Conservation (phyloP, 129 eudicot genomes). For the Lactuca saligna region DNA sequence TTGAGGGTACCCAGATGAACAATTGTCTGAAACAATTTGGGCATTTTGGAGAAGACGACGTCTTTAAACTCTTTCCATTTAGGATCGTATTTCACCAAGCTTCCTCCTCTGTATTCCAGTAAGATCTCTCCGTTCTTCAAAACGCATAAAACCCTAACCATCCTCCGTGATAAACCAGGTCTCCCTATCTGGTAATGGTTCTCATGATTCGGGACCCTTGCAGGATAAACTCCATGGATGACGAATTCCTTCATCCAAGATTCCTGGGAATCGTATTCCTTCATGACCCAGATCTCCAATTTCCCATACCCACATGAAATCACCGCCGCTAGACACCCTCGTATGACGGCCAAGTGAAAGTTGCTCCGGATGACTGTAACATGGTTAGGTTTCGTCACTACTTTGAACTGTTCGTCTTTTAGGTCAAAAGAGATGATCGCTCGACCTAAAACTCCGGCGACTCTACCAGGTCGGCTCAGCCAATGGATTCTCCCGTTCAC, state of each 20-base stretch:
- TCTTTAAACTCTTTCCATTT: constrained; percentile 37
- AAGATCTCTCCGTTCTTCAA: constrained; percentile 53
- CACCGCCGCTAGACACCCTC: constrained; percentile 47
- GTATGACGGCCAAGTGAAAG: constrained; percentile 40
- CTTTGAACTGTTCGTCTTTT: constrained; percentile 46
- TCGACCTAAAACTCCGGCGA: constrained; percentile 37
- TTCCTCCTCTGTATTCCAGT: constrained; percentile 52
- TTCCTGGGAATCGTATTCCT: constrained; percentile 37
- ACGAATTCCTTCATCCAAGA: constrained; percentile 53
- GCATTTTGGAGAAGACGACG: constrained; percentile 51
- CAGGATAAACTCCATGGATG: constrained; percentile 37
- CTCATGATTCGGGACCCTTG: constrained; percentile 22
- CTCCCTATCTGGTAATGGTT: constrained; percentile 35
- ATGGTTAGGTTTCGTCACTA: constrained; percentile 34
- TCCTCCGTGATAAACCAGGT: constrained; percentile 23
- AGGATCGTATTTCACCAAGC: constrained; percentile 52
- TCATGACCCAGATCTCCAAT: constrained; percentile 58
- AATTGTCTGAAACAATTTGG: constrained; percentile 47
- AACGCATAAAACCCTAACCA: constrained; percentile 39
- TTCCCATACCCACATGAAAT: constrained; percentile 41
- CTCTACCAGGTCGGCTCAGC: constrained; percentile 35
- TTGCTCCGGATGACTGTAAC: constrained; percentile 22
- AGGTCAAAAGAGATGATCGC: constrained; percentile 50
- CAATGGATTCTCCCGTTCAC: constrained; percentile 58
- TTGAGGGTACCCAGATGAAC: constrained; percentile 56